A percentile compares a stretch with the other conserved stretches of the same genome.
Evolutionary conservation across 306 rosid species (phyloP).

Genomic region (Clitoria ternatea): DNA sequence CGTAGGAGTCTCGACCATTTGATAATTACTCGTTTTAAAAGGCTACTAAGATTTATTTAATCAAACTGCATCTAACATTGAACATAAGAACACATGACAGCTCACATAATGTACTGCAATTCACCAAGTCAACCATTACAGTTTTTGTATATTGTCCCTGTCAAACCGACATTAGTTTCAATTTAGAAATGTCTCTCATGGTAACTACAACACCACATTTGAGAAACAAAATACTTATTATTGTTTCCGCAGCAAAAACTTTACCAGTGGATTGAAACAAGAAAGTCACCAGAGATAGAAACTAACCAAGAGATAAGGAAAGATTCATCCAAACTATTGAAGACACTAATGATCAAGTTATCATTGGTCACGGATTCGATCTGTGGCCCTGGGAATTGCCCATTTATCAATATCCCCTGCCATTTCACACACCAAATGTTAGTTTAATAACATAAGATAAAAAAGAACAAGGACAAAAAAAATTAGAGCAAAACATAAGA

Average conservation of each 20-base stretch:
- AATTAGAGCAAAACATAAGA: background rate
- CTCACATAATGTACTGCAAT: no score
- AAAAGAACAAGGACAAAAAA: background rate
- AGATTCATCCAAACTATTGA: conserved; percentile 83
- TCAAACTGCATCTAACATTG: no score
- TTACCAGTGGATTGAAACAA: background rate
- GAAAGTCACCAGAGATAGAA: background rate
- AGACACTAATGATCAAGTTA: conserved; percentile 70
- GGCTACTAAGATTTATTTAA: no score
- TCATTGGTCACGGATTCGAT: conserved; percentile 82
- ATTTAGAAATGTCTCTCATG: background rate
- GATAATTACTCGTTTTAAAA: no score
- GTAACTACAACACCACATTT: no score
- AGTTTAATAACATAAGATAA: background rate
- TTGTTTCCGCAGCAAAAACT: background rate
- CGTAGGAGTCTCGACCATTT: no score
- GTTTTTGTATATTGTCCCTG: background rate
- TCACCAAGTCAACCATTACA: no score
- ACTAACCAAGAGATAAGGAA: conserved; percentile 81
- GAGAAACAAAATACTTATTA: background rate
- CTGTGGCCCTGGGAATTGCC: conserved; percentile 93
- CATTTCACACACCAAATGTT: conserved; percentile 20
- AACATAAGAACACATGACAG: no score
- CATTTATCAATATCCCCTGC: conserved; percentile 89
- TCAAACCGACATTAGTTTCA: background rate